Base-by-base conservation (phyloP, 495 filamentous ascomycete species). In the Hypomontagnella monticulosa region DNA sequence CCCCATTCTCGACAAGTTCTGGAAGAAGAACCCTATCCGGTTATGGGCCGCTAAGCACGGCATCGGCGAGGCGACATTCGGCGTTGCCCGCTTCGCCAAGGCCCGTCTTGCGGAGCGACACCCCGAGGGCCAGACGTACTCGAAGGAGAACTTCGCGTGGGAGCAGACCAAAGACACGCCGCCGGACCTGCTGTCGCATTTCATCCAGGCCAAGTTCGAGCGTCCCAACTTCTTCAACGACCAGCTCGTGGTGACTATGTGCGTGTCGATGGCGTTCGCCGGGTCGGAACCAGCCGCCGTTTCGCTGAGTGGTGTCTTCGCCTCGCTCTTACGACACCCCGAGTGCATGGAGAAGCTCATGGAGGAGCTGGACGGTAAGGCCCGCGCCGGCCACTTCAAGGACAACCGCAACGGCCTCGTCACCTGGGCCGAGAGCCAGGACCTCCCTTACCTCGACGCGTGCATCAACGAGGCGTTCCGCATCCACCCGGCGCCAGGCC, bases 401-500 rank as follows among this genome's bases (percentile, higher is more conserved):
- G 79, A 84, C 14, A 66, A 48, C 36, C 40, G 27, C 3, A 42
- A 18, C n/a, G 62, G 56, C 34, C 30, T 53, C 41, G 56, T 66
- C 12, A 51, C 54, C 14, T 49, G 56, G 55, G 34, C 48, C 10
- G 56, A 66, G 38, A 79, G 76, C 15, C 81, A 85, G 34, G 75
- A 80, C 1, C 73, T 91, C 8, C 83, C 82, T 0, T 91, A 89
- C 55, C 80, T 91, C 14, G 83, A 88, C 43, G 86, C 88, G 0
- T 80, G 84, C 12, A 82, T 91, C 58, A 85, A 88, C 64, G 89
- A 92, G 70, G 78, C 81, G 0, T 54, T 88, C 70, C 82, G 85
- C 4, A 42, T 87, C 4, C 81, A 87, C 69, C 82, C 87, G 0
- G 79, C 83, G 5, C 73, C 79, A 5, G 79, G 80, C 0, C 74